Percentiles rank a stretch among this genome's conserved stretches.
Evolutionary conservation across 2,329 filamentous ascomycete genomes (phyloP).

Genomic region (Beauveria varroae): DNA sequence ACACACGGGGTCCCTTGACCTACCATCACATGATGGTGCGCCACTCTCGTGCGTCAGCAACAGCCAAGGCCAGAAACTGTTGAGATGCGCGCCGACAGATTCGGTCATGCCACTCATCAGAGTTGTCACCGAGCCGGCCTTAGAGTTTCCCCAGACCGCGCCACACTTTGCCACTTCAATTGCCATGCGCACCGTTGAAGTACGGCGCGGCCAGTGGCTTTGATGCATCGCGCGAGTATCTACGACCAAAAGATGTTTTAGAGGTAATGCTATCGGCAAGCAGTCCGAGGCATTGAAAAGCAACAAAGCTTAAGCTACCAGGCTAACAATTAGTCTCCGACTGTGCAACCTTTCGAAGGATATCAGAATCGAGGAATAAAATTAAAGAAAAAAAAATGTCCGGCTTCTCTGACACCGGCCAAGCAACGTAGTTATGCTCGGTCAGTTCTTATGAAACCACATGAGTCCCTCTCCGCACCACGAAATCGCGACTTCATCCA

Average conservation of each 20-base stretch:
- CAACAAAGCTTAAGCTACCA: not conserved
- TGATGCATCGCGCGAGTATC: not conserved
- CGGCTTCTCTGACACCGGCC: conserved; percentile 36
- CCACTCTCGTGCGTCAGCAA: conserved; percentile 11
- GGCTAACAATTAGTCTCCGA: too few species aligned
- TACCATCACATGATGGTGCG: conserved; percentile 10
- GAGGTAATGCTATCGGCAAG: too few species aligned
- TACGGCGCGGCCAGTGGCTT: not conserved
- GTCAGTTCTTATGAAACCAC: conserved; percentile 51
- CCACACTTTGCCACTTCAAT: not conserved
- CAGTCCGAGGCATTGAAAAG: not conserved
- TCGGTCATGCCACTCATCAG: not conserved
- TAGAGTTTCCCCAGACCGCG: not conserved
- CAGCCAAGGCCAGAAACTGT: not conserved
- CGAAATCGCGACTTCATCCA: conserved; percentile 61
- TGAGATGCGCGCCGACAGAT: not conserved
- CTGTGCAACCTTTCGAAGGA: not conserved
- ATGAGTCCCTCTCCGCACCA: conserved; percentile 41
- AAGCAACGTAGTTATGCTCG: conserved; percentile 34
- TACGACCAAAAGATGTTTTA: not conserved
- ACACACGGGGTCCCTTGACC: not conserved
- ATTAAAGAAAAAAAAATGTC: conserved; percentile 21
- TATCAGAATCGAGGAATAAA: not conserved
- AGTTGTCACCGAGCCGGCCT: not conserved
- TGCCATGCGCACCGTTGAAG: not conserved